Evolutionary conservation across 176 grass and related monocot species (phyloP).

Genomic region (Rhynchospora breviuscula): DNA sequence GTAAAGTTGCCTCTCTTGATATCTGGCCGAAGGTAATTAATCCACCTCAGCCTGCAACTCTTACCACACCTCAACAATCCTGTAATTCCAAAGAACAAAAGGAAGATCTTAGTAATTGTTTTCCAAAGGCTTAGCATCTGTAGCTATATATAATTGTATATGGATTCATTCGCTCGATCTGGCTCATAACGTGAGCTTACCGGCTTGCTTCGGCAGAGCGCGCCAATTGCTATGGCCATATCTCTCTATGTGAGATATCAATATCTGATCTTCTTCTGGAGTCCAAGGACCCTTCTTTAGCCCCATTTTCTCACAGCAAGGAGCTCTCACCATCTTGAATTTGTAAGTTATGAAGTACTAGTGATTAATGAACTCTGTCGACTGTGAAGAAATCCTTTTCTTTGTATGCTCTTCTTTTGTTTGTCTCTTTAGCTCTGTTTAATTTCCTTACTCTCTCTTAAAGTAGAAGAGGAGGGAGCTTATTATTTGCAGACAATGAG

Average conservation of each 20-base stretch:
- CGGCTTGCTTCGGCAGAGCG: conserved; percentile 85
- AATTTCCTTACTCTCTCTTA: background rate
- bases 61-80: conserved; percentile 75
- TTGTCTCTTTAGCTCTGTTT: background rate
- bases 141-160: background rate
- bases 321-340: conserved; percentile 57
- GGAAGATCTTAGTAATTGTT: background rate
- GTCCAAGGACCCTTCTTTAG: conserved; percentile 83
- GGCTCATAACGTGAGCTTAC: conserved; percentile 16
- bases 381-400: background rate
- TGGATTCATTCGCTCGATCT: background rate
- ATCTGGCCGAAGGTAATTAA: conserved; percentile 80
- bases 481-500: conserved; percentile 4
- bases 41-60: conserved; percentile 82
- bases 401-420: background rate
- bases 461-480: background rate
- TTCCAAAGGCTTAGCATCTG: background rate
- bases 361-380: background rate
- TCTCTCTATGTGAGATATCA: conserved; percentile 57
- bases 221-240: conserved; percentile 84
- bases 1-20: conserved; percentile 89
- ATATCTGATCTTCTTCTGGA: conserved; percentile 57
- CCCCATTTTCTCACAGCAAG: conserved; percentile 94
- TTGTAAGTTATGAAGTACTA: background rate
- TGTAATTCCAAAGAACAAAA: background rate